Base-by-base conservation (phyloP, 805 yeast genomes). In the Wickerhamiella azyma region DNA sequence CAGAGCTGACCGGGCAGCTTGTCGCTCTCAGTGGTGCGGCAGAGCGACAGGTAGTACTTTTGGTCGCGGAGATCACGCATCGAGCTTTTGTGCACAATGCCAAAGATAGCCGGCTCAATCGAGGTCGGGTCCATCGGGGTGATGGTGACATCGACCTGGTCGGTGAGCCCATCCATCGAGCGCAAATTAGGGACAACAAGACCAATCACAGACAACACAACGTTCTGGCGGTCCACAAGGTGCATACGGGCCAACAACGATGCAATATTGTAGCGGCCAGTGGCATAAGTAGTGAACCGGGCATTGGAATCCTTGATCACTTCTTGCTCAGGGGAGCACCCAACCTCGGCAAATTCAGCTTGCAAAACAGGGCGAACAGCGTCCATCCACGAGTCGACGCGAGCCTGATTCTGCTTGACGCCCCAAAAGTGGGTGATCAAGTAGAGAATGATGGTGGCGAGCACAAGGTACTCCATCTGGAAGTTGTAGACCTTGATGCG, bases 231-330 rank as follows among this genome's bases (percentile, higher is more conserved):
- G 50, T 94, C 76, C 50, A 75, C 69, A 63, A 88, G 69, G 47
- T 71, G 72, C 60, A 86, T 69, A 51, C 72, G 75, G 40, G 80
- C 69, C 48, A 72, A 66, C 48, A 86, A 65, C 47, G 75, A 70
- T 50, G 76, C 76, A 50, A 92, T 72, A 61, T 85, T 80, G 49
- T 76, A 67, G 63, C 98, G 79, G 51, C 98, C 98, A 48, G 94
- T 74, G 37, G 96, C 94, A 61, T 85, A 92, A 32, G 83, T 69
- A 9, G 71, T 64, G 62, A 64, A 85, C 49, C 70, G 67, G 55
- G 80, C 78, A 21, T 78, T 66, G 41, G 77, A 73, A 58, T 81
- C 94, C 61, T 75, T 71, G 53, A 77, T 68, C 52, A 70, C 68
- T 55, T 76, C 63, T 16, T 45, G 39, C 8, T 45, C 51, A 18